phyloP scores from a whole-genome alignment of 805 yeast species.

The Cyberlindnera euphorbiiphila region DNA sequence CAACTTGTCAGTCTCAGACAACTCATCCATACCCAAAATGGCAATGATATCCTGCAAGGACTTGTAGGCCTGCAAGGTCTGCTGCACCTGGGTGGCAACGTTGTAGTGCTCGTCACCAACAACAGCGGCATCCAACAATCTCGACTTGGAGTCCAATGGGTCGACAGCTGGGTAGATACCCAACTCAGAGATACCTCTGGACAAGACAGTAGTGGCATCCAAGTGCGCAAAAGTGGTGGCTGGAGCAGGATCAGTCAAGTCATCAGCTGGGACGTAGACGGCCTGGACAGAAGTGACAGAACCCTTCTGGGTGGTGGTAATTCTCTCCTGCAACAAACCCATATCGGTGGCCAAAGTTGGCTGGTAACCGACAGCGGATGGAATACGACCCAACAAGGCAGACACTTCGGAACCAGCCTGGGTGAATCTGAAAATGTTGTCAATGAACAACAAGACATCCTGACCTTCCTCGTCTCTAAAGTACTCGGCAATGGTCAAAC shows the following conservation, averaged over 20 bases:
- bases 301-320: conserved; percentile 99
- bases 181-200: conserved; percentile 99
- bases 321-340: conserved; percentile 99
- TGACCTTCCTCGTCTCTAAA: conserved; percentile 99
- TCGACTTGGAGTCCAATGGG: conserved; percentile 98
- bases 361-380: conserved; percentile 99
- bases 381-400: conserved; percentile 99
- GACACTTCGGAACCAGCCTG: conserved; percentile 99
- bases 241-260: conserved; percentile 99
- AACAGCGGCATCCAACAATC: conserved; percentile 94
- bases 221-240: conserved; percentile 99
- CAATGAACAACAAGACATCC: conserved; percentile 98
- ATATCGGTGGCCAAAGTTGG: conserved; percentile 99
- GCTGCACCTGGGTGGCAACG: conserved; percentile 92
- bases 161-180: conserved; percentile 99
- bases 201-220: conserved; percentile 99
- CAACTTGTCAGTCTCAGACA: conserved; percentile 96
- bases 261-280: conserved; percentile 99
- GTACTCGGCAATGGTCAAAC: conserved; percentile 99
- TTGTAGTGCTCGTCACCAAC: conserved; percentile 99
- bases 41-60: conserved; percentile 99
- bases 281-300: conserved; percentile 99
- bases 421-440: conserved; percentile 99
- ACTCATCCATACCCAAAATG: conserved; percentile 99
- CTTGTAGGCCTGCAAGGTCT: conserved; percentile 99